These are phyloP conservation scores for Pseudogymnoascus sp. DNA, from an alignment of 2,329 filamentous ascomycete genomes.

Conservation along the genomic window DNA sequence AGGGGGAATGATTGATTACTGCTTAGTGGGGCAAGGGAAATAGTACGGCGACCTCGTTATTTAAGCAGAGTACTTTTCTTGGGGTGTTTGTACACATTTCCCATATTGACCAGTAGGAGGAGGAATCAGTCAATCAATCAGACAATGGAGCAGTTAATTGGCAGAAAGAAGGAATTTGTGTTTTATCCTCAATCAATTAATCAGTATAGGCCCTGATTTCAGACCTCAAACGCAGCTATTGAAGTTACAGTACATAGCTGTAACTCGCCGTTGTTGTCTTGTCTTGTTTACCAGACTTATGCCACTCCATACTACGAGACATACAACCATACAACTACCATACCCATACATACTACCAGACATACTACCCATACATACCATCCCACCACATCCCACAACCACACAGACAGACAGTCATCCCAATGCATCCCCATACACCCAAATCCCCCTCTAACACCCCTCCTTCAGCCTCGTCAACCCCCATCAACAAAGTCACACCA, in stretches of 20 bases:
- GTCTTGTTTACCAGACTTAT: neutral
- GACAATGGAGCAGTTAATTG: neutral
- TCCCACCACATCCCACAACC: neutral
- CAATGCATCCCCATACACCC: no score
- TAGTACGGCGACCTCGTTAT: constrained; percentile 3
- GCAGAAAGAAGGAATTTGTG: neutral
- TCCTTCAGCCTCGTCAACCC: neutral
- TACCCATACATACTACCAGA: neutral
- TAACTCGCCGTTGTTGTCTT: neutral
- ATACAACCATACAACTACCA: neutral
- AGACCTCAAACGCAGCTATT: neutral
- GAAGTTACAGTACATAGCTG: neutral
- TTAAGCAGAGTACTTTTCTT: constrained; percentile 1
- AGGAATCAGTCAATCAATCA: neutral
- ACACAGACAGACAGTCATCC: neutral
- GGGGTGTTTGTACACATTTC: neutral
- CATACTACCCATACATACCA: neutral
- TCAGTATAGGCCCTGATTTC: neutral
- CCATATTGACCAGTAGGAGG: neutral
- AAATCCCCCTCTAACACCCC: neutral
- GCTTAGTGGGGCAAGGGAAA: neutral
- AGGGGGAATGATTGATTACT: neutral
- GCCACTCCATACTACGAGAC: neutral
- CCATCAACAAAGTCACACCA: neutral
- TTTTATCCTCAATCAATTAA: neutral